A percentile compares a stretch with the other conserved stretches of the same genome.
Evolutionary conservation across 352 stramenopile species (phyloP).

Genomic region (Halophytophthora batemanensis): DNA sequence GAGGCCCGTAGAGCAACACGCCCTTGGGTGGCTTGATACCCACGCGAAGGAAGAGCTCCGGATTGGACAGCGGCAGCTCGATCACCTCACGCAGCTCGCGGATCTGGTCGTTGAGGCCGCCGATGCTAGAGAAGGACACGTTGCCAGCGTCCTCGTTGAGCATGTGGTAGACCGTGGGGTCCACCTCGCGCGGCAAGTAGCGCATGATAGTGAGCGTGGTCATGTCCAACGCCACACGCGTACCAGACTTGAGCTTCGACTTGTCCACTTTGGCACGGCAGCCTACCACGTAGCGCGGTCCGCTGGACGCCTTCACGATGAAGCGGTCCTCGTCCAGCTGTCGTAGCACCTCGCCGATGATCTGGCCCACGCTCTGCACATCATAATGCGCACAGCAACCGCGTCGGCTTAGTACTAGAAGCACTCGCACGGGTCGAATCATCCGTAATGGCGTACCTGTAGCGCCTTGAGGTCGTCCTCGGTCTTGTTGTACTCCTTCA

Average conservation of each 20-base stretch:
- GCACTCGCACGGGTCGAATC: not conserved
- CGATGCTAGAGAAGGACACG: conserved; percentile 97
- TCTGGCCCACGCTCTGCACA: conserved; percentile 96
- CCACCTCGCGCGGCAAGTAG: conserved; percentile 96
- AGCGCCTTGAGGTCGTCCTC: conserved; percentile 97
- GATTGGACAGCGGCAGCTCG: conserved; percentile 99
- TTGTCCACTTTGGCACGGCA: conserved; percentile 95
- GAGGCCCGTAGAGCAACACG: conserved; percentile 97
- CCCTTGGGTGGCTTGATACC: conserved; percentile 99
- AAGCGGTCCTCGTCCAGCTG: conserved; percentile 98
- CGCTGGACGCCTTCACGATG: conserved; percentile 98
- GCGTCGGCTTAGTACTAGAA: not conserved
- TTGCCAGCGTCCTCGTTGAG: conserved; percentile 97
- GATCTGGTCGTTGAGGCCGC: conserved; percentile 99
- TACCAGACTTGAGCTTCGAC: conserved; percentile 96
- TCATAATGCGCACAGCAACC: not conserved
- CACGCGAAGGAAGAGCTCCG: conserved; percentile 97
- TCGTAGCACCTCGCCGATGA: conserved; percentile 99
- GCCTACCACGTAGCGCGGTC: conserved; percentile 98
- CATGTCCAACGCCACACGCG: conserved; percentile 98
- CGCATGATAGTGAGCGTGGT: conserved; percentile 99
- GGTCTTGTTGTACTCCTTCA: conserved; percentile 98
- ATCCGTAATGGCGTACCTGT: conserved; percentile 38
- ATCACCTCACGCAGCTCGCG: conserved; percentile 95
- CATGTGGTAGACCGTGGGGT: conserved; percentile 99